Percentiles rank a stretch among this genome's conserved stretches.
phyloP scores from a whole-genome alignment of 768 basidiomycete genomes.

The Chlorophyllum brunneum region DNA sequence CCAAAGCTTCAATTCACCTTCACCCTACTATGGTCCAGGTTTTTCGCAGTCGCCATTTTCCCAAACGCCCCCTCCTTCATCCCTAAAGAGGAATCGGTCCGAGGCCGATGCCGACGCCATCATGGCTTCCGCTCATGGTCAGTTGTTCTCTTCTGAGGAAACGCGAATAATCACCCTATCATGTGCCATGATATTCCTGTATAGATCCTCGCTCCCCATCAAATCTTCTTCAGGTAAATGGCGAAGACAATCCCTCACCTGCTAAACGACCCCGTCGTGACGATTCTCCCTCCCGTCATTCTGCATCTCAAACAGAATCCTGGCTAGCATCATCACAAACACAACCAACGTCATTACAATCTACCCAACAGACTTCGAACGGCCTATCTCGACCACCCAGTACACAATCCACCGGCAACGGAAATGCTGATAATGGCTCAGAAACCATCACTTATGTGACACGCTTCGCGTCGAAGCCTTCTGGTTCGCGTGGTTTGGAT shows the following conservation, averaged over 20 bases:
- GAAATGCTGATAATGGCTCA: slow-evolving; percentile 31
- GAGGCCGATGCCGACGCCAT: slow-evolving; percentile 57
- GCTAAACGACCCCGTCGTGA: slow-evolving; percentile 71
- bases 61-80: slow-evolving; percentile 46
- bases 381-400: slow-evolving; percentile 47
- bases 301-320: slow-evolving; percentile 28
- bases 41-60: slow-evolving; percentile 49
- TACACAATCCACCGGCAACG: slow-evolving; percentile 39
- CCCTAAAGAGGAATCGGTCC: slow-evolving; percentile 35
- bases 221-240: slow-evolving; percentile 42
- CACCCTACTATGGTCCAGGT: slow-evolving; percentile 38
- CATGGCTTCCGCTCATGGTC: slow-evolving; percentile 19
- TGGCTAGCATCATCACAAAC: slow-evolving; percentile 33
- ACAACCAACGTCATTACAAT: slow-evolving; percentile 19
- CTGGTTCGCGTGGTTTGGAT: slow-evolving; percentile 49
- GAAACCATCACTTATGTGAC: slow-evolving; percentile 44
- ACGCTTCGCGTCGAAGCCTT: slow-evolving; percentile 69
- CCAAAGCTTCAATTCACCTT: slow-evolving; percentile 51
- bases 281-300: slow-evolving; percentile 29
- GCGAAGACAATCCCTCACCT: slow-evolving; percentile 64
- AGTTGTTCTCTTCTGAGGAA: not conserved
- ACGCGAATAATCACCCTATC: slow-evolving; percentile 2
- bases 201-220: slow-evolving; percentile 50
- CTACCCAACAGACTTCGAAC: slow-evolving; percentile 32
- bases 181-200: slow-evolving; percentile 37